Evolutionary conservation across 1,284 basidiomycete genomes (phyloP).

Genomic region (Hymenochaete sp.): DNA sequence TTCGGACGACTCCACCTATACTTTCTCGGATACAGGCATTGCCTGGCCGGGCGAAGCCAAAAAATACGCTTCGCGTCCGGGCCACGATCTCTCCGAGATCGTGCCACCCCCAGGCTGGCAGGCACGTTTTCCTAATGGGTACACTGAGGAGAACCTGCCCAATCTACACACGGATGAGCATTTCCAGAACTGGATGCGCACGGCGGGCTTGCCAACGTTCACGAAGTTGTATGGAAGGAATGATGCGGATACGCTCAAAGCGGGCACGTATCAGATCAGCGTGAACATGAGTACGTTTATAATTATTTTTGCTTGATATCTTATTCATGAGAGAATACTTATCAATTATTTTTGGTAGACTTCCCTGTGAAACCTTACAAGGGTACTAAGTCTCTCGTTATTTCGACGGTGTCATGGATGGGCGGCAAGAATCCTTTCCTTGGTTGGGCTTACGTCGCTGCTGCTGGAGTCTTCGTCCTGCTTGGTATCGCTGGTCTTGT

Average conservation of each 20-base stretch:
- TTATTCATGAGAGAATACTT: constrained; percentile 10
- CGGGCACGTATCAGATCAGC: constrained; percentile 71
- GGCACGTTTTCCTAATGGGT: constrained; percentile 63
- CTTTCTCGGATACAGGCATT: constrained; percentile 76
- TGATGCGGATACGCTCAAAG: constrained; percentile 63
- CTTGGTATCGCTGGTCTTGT: constrained; percentile 86
- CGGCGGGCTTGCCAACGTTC: constrained; percentile 93
- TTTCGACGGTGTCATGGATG: constrained; percentile 96
- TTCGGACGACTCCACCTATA: constrained; percentile 49
- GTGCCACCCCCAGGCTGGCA: constrained; percentile 93
- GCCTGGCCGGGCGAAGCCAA: constrained; percentile 92
- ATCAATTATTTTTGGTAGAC: constrained; percentile 42
- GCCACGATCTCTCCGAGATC: constrained; percentile 53
- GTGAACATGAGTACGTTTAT: constrained; percentile 72
- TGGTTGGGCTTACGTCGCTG: constrained; percentile 93
- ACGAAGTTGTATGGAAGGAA: constrained; percentile 92
- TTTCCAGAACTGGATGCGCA: constrained; percentile 99
- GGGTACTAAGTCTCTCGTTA: constrained; percentile 94
- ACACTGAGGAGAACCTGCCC: constrained; percentile 60
- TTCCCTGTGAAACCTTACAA: constrained; percentile 89
- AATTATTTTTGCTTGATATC: constrained; percentile 5
- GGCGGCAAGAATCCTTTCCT: constrained; percentile 97
- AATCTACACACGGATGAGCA: constrained; percentile 79
- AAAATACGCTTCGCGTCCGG: constrained; percentile 69
- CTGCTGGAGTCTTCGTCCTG: constrained; percentile 80